phyloP scores from a whole-genome alignment of 352 stramenopile species.

The Globisporangium mamillatum region DNA sequence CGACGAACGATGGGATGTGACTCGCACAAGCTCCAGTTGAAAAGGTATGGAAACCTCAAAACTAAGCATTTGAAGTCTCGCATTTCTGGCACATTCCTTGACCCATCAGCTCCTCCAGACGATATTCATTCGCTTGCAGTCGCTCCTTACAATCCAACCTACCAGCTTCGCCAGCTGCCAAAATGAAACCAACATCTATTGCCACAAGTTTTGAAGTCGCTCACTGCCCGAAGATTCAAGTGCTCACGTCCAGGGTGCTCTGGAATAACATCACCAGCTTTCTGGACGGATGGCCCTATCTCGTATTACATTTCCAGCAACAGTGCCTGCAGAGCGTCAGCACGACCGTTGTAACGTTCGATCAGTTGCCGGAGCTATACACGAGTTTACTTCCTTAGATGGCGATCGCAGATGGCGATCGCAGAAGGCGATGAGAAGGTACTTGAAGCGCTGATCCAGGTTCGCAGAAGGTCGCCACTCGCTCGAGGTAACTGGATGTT shows the following conservation, averaged over 20 bases:
- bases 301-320: not conserved
- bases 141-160: not conserved
- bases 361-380: not conserved
- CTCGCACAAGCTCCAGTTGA: not conserved
- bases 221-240: not conserved
- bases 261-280: not conserved
- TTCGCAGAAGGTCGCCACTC: not conserved
- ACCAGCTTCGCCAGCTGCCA: not conserved
- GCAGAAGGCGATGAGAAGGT: not conserved
- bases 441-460: not conserved
- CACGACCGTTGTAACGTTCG: not conserved
- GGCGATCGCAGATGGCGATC: not conserved
- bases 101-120: not conserved
- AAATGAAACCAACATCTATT: not conserved
- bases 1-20: not conserved
- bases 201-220: not conserved
- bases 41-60: not conserved
- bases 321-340: not conserved
- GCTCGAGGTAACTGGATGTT: not conserved
- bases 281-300: not conserved
- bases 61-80: not conserved
- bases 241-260: not conserved
- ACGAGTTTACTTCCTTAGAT: not conserved
- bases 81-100: not conserved
- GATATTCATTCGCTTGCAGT: not conserved